These are phyloP conservation scores for Logfia minima DNA, from an alignment of 129 eudicot genomes.

Conservation along the genomic window DNA sequence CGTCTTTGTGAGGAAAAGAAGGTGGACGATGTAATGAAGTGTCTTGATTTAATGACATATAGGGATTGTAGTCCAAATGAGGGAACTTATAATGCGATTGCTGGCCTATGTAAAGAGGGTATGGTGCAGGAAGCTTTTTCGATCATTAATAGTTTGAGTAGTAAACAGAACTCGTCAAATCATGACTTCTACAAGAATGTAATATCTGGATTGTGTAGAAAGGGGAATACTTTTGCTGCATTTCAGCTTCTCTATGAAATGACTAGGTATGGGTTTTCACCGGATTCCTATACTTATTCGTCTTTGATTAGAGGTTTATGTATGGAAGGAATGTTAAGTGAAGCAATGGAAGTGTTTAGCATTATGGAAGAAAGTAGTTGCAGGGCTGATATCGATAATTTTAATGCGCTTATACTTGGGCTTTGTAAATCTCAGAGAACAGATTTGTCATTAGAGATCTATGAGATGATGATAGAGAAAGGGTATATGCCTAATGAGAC, in stretches of 20 bases:
- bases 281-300: conserved; percentile 65
- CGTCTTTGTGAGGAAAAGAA: conserved; percentile 62
- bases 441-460: conserved; percentile 62
- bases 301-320: conserved; percentile 80
- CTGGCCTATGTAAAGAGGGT: conserved; percentile 59
- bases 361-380: conserved; percentile 65
- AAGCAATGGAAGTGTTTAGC: conserved; percentile 55
- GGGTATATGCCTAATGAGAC: conserved; percentile 75
- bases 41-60: conserved; percentile 65
- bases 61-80: conserved; percentile 59
- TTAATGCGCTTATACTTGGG: conserved; percentile 70
- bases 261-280: conserved; percentile 63
- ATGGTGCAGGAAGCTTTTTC: conserved; percentile 80
- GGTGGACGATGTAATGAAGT: conserved; percentile 62
- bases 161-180: conserved; percentile 44
- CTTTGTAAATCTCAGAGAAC: conserved; percentile 71
- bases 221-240: conserved; percentile 76
- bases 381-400: conserved; percentile 64
- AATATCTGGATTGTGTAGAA: conserved; percentile 63
- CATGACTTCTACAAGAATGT: conserved; percentile 61
- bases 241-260: conserved; percentile 73
- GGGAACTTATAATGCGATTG: conserved; percentile 74
- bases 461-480: conserved; percentile 61
- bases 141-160: conserved; percentile 56
- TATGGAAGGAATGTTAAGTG: conserved; percentile 63